Evolutionary conservation across 495 filamentous ascomycete genomes (phyloP).

Genomic region (Clavariopsis aquatica): DNA sequence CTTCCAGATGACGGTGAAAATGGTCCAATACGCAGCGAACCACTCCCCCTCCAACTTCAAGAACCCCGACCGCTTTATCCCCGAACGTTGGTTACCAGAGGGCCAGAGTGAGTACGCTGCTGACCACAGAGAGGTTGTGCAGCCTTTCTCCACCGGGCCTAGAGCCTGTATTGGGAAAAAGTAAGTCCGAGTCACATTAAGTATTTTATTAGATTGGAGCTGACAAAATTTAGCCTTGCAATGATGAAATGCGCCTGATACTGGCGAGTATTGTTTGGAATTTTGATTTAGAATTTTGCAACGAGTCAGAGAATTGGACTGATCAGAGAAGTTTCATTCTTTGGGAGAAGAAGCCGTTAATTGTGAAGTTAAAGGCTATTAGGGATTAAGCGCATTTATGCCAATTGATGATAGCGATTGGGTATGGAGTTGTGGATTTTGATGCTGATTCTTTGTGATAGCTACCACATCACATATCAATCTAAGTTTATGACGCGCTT

Average conservation of each 20-base stretch:
- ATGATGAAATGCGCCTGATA: conserved; percentile 41
- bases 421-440: too few species aligned
- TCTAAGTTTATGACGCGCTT: too few species aligned
- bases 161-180: conserved; percentile 37
- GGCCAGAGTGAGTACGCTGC: conserved; percentile 16
- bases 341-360: conserved; percentile 50
- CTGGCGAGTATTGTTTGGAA: conserved; percentile 38
- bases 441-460: too few species aligned
- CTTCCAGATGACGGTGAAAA: conserved; percentile 15
- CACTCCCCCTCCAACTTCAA: conserved; percentile 29
- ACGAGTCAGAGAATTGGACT: conserved; percentile 42
- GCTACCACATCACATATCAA: too few species aligned
- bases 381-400: too few species aligned
- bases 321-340: conserved; percentile 45
- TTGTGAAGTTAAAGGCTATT: conserved; percentile 26
- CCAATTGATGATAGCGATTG: too few species aligned
- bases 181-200: conserved; percentile 24
- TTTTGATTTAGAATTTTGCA: conserved; percentile 38
- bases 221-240: conserved; percentile 30
- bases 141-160: conserved; percentile 30
- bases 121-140: conserved; percentile 23
- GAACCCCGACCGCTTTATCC: conserved; percentile 26
- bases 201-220: background rate
- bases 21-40: conserved; percentile 27
- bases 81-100: conserved; percentile 30